Evolutionary conservation across 1,139 yeast genomes (phyloP), one percentile per base, ranked within the genome.

Genomic region (Debaryomyces psychrophilus): DNA sequence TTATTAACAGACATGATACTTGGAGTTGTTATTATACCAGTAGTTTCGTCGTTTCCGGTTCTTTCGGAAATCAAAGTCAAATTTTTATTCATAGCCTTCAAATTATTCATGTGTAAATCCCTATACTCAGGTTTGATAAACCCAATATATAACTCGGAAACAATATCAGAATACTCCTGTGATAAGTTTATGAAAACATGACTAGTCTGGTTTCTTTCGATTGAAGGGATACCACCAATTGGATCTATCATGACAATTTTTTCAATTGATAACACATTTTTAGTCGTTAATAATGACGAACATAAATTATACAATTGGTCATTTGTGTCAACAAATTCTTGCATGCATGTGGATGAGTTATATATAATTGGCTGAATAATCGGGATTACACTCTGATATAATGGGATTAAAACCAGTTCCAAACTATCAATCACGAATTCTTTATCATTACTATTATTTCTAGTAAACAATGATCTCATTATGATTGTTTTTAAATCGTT

Each of bases 161-260:
- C 66, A 26, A 92, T 81, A 45, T 79, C 85, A 1, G 82, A 74
- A 56, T 79, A 85, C 59, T 93, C 99, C 63, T 93, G 98, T 6
- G 84, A 79, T 40, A 93, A 67, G 59, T 93, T 93, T 50, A 93
- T 84, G 51, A 86, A 87, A 1, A 93, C 96, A 66, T 93, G 99
- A 20, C 97, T 82, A 3, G 93, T 83, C 44, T 85, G 83, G 47
- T 81, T 79, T 51, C 98, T 73, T 60, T 90, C 97, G 28, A 83
- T 73, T 0, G 95, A 86, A 0, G 98, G 98, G 8, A 90, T 85
- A 0, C 99, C 99, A 1, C 99, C 99, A 11, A 79, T 63, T 0
- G 84, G 82, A 55, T 90, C 97, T 26, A 93, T 71, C 53, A 86
- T 81, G 7, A 93, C 82, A 26, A 93, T 68, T 55, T 93, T 93